Evolutionary conservation across 208 protist species (phyloP), one percentile per base, ranked within the genome.

Genomic region (Acanthamoeba castellanii): DNA sequence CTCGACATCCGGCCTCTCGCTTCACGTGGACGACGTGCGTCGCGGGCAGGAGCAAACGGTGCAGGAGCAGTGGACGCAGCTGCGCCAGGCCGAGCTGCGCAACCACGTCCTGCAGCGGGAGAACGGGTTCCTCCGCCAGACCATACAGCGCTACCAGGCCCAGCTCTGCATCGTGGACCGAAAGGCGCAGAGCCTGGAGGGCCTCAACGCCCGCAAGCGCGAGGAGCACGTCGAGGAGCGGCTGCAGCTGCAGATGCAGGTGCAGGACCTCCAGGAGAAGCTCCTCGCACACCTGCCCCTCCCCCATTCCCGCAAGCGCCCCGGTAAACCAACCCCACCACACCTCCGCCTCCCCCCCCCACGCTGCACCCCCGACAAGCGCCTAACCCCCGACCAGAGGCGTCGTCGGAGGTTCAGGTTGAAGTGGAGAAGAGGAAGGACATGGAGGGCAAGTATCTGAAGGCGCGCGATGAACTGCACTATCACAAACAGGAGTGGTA

Each of bases 201-300:
- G 18, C 16, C 22, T 47, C 32, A n/a, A 76, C 68, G 68, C 34
- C 32, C 68, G 68, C 13, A 76, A 76, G 16, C 68, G 68, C 3
- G 32, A 47, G 8, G 68, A 76, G 34, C 68, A 76, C 30, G 68
- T 76, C 18, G 68, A 76, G 34, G 59, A 76, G 34, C 68, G 68
- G 34, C 68, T 76, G 13, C 68, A 76, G 68, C 68, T 76, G 68
- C 68, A 76, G 68, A 76, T 76, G 68, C 68, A 76, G 34, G n/a
- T 76, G 27, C 68, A 45, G 27, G 68, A 76, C 7, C 68, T 76
- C 8, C 68, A 76, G 68, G 68, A 76, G 16, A 76, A 76, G n/a
- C 68, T 76, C 9, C 68, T 76, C 18, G 59, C 22, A 4, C 18
- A 76, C 32, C 2, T 27, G 3, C 27, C 18, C 32, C 32, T 11